phyloP scores from a whole-genome alignment of 257 asterid genomes.

The Pogostemon cablin region DNA sequence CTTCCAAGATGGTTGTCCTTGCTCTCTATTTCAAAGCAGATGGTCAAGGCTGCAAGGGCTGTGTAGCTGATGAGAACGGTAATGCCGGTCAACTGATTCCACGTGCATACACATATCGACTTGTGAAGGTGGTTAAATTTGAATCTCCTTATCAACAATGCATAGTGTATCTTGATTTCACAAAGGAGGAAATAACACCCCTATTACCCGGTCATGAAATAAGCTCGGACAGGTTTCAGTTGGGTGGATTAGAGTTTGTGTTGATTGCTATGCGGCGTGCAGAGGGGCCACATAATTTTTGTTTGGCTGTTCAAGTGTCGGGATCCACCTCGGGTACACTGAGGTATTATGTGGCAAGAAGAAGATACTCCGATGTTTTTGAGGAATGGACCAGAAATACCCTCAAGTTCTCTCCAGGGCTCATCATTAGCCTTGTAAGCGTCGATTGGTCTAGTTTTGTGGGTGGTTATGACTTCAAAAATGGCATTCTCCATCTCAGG shows the following conservation, averaged over 20 bases:
- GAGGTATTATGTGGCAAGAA: too few species aligned
- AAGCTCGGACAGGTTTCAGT: too few species aligned
- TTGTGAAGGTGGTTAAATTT: background rate
- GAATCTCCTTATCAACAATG: background rate
- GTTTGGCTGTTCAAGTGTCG: background rate
- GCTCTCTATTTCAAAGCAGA: too few species aligned
- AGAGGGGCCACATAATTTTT: too few species aligned
- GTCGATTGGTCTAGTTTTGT: background rate
- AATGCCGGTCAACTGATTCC: background rate
- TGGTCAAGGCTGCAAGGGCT: background rate
- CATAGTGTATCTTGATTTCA: too few species aligned
- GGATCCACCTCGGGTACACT: background rate
- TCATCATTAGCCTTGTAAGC: too few species aligned
- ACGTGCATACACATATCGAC: background rate
- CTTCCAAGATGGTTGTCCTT: background rate
- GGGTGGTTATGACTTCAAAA: background rate
- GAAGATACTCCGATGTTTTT: too few species aligned
- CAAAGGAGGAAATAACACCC: background rate
- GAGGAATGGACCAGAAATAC: too few species aligned
- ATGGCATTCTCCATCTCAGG: background rate
- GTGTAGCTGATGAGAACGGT: conserved; percentile 29
- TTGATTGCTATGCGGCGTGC: background rate
- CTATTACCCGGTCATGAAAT: background rate
- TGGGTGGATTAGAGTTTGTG: background rate
- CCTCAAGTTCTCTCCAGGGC: too few species aligned